Evolutionary conservation across 2,329 filamentous ascomycete species (phyloP).

Genomic region (Verruconis gallopava): DNA sequence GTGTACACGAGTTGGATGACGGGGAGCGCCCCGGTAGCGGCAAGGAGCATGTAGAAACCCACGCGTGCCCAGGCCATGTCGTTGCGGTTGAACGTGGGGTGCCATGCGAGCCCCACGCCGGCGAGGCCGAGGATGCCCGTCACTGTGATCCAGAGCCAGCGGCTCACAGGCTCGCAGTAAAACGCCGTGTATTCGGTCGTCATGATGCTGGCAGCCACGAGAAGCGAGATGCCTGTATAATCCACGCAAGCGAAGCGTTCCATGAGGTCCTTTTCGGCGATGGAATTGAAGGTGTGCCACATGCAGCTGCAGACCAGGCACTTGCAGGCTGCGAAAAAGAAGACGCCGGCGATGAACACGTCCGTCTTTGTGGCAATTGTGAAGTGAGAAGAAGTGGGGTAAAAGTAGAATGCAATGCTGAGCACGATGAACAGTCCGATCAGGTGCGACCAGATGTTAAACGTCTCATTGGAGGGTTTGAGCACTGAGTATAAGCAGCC

Average conservation of each 20-base stretch:
- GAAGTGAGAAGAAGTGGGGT: conserved; percentile 80
- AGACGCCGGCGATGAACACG: conserved; percentile 79
- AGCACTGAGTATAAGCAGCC: conserved; percentile 80
- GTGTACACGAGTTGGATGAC: conserved; percentile 71
- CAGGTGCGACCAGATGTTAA: conserved; percentile 97
- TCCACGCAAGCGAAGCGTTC: conserved; percentile 96
- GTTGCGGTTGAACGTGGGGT: conserved; percentile 80
- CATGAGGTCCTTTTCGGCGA: conserved; percentile 77
- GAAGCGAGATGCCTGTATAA: conserved; percentile 90
- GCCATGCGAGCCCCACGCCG: conserved; percentile 89
- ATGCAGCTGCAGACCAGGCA: conserved; percentile 89
- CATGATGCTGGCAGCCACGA: conserved; percentile 93
- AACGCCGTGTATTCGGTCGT: conserved; percentile 98
- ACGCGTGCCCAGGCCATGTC: conserved; percentile 93
- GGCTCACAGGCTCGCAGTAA: conserved; percentile 85
- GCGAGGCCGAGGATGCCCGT: conserved; percentile 72
- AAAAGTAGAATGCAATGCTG: conserved; percentile 87
- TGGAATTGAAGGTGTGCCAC: conserved; percentile 98
- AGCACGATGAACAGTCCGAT: conserved; percentile 82
- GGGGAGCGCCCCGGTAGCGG: conserved; percentile 77
- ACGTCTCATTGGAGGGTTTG: conserved; percentile 75
- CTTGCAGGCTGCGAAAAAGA: conserved; percentile 92
- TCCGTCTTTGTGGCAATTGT: conserved; percentile 75
- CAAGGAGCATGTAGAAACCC: conserved; percentile 78
- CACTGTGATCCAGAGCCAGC: conserved; percentile 72